Evolutionary conservation across 441 rosid genomes (phyloP).

Genomic region (Syzygium syzygioides): DNA sequence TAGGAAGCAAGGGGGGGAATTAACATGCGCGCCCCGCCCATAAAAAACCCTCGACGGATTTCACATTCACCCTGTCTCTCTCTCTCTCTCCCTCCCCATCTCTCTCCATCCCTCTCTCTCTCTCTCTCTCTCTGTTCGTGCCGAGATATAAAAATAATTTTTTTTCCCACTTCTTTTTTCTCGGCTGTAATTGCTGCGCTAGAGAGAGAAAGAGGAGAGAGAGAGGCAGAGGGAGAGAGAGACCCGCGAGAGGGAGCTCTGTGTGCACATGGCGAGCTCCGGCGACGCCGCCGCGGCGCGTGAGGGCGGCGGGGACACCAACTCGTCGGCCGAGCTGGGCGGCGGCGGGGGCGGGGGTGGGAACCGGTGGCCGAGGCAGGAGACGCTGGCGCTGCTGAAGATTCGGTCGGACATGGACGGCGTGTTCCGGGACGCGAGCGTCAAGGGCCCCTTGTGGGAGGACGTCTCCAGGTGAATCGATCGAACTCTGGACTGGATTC

Average conservation of each 20-base stretch:
- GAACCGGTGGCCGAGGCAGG: conserved; percentile 15
- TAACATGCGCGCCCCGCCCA: conserved; percentile 7
- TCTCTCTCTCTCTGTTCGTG: background rate
- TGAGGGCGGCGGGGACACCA: background rate
- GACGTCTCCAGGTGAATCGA: conserved; percentile 8
- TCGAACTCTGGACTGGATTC: background rate
- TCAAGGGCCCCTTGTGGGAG: conserved; percentile 15
- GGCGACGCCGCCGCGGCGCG: background rate
- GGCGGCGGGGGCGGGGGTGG: background rate
- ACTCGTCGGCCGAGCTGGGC: conserved; percentile 7
- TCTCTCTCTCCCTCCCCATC: background rate
- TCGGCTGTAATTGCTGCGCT: background rate
- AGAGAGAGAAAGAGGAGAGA: background rate
- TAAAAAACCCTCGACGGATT: conserved; percentile 42
- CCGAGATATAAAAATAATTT: background rate
- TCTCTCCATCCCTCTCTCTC: background rate
- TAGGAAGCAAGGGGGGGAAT: too few species aligned
- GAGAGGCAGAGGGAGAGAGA: background rate
- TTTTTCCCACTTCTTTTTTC: background rate
- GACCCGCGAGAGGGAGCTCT: background rate
- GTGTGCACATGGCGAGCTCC: background rate
- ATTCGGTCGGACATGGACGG: conserved; percentile 14
- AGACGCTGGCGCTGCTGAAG: conserved; percentile 13
- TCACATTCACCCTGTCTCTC: conserved; percentile 16
- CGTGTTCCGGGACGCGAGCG: conserved; percentile 2